Conservation (phyloP, 2,329 filamentous ascomycete species). For the Cordyceps tenuipes region DNA sequence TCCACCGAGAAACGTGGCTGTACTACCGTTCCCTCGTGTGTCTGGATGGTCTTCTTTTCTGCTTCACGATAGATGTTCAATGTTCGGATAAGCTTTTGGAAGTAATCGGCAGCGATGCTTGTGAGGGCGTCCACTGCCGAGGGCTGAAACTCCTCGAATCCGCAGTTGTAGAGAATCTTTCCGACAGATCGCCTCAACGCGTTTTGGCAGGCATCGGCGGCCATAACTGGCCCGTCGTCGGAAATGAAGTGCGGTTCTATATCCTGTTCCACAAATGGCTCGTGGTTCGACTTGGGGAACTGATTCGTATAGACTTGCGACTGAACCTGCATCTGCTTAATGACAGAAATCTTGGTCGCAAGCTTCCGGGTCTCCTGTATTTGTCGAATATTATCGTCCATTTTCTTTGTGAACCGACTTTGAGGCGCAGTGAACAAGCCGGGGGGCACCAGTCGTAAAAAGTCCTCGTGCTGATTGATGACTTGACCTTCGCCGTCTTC, state of each 20-base stretch:
- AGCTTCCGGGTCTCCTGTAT: slow-evolving; percentile 96
- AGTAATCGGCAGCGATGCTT: slow-evolving; percentile 82
- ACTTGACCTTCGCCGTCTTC: slow-evolving; percentile 85
- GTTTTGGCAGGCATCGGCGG: slow-evolving; percentile 69
- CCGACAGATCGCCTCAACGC: slow-evolving; percentile 85
- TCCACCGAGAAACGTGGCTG: slow-evolving; percentile 70
- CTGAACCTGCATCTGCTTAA: slow-evolving; percentile 99
- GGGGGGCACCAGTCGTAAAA: slow-evolving; percentile 64
- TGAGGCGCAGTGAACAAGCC: slow-evolving; percentile 69
- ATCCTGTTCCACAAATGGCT: slow-evolving; percentile 80
- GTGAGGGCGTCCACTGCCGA: slow-evolving; percentile 87
- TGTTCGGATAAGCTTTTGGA: slow-evolving; percentile 71
- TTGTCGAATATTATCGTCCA: slow-evolving; percentile 86
- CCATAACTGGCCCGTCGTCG: slow-evolving; percentile 82
- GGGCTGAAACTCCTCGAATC: slow-evolving; percentile 94
- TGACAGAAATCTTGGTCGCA: slow-evolving; percentile 91
- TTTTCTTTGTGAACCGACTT: slow-evolving; percentile 65
- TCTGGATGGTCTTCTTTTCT: slow-evolving; percentile 59
- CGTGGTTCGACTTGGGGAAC: slow-evolving; percentile 90
- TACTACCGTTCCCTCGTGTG: slow-evolving; percentile 32
- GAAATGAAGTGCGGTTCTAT: slow-evolving; percentile 83
- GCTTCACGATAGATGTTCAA: slow-evolving; percentile 77
- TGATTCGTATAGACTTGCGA: slow-evolving; percentile 97
- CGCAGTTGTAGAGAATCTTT: slow-evolving; percentile 91
- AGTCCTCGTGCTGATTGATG: slow-evolving; percentile 80